These are phyloP conservation scores for Leccinum truebloodii DNA, from an alignment of 768 basidiomycete genomes.

Conservation along the genomic window DNA sequence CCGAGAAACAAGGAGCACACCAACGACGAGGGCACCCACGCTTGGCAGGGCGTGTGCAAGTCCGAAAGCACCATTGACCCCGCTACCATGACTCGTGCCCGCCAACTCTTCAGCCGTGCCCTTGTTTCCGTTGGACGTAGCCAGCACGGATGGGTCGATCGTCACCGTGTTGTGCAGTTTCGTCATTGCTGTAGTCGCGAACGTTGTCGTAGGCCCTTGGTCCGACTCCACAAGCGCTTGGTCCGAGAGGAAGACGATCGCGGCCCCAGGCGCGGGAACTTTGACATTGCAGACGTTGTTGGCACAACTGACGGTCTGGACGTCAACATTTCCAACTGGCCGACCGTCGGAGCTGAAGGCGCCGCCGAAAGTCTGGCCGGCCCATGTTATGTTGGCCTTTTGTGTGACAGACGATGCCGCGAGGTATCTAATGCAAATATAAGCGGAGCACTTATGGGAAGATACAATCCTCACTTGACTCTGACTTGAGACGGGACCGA, in stretches of 20 bases:
- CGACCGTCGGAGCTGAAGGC: conserved; percentile 69
- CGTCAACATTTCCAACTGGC: conserved; percentile 51
- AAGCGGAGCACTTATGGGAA: background rate
- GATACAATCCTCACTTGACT: conserved; percentile 46
- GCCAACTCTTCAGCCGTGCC: conserved; percentile 28
- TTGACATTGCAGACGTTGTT: conserved; percentile 57
- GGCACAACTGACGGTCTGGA: conserved; percentile 61
- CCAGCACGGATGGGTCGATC: conserved; percentile 53
- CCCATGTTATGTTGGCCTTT: conserved; percentile 74
- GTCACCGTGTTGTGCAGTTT: conserved; percentile 46
- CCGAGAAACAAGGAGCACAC: conserved; percentile 13
- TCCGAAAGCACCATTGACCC: conserved; percentile 2
- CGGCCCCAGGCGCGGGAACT: conserved; percentile 71
- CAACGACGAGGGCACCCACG: conserved; percentile 15
- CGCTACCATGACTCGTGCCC: conserved; percentile 9
- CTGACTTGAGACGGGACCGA: conserved; percentile 49
- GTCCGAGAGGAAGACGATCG: conserved; percentile 68
- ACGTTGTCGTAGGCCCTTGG: conserved; percentile 45
- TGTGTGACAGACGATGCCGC: conserved; percentile 55
- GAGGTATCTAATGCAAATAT: conserved; percentile 49
- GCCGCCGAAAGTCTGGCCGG: conserved; percentile 68
- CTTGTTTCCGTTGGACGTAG: conserved; percentile 61
- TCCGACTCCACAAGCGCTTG: conserved; percentile 38
- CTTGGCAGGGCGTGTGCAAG: conserved; percentile 12
- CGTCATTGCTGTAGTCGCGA: conserved; percentile 48